Conservation (phyloP, 2,329 filamentous ascomycete genomes). For the Dactylonectria estremocensis region DNA sequence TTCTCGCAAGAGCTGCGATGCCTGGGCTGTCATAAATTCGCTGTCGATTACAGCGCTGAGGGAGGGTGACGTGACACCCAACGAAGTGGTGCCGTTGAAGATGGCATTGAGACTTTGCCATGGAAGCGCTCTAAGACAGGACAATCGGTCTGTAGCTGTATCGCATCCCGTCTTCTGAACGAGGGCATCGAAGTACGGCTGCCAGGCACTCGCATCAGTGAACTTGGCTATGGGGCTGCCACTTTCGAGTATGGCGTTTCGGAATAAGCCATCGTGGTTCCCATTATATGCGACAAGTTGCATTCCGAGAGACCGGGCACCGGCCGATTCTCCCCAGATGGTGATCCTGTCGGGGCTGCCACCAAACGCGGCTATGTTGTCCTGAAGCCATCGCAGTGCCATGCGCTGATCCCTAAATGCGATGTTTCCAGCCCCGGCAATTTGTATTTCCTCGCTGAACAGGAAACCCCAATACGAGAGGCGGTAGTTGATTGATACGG, state of each 20-base stretch:
- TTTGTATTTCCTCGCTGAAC: conserved; percentile 58
- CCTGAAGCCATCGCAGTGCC: conserved; percentile 65
- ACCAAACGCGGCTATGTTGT: conserved; percentile 66
- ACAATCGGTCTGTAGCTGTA: conserved; percentile 42
- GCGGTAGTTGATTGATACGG: conserved; percentile 66
- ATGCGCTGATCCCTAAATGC: conserved; percentile 66
- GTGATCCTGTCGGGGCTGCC: conserved; percentile 64
- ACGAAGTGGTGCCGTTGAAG: conserved; percentile 45
- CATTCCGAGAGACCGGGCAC: conserved; percentile 63
- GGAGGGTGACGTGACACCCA: conserved; percentile 34
- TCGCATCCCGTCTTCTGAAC: conserved; percentile 45
- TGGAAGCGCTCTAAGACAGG: conserved; percentile 52
- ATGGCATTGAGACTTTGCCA: conserved; percentile 50
- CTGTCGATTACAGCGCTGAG: conserved; percentile 52
- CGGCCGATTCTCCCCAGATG: conserved; percentile 69
- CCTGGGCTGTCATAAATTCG: conserved; percentile 58
- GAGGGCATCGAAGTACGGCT: conserved; percentile 51
- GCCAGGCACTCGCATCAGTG: conserved; percentile 40
- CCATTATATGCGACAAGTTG: conserved; percentile 69
- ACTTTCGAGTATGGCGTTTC: conserved; percentile 65
- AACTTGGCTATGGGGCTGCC: conserved; percentile 56
- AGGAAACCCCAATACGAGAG: conserved; percentile 68
- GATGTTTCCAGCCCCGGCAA: conserved; percentile 63
- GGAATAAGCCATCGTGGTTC: conserved; percentile 68
- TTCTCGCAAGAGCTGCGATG: conserved; percentile 66